Percentiles rank a stretch among this genome's conserved stretches.
phyloP scores from a whole-genome alignment of 805 yeast species.

The Cyberlindnera maclurae region DNA sequence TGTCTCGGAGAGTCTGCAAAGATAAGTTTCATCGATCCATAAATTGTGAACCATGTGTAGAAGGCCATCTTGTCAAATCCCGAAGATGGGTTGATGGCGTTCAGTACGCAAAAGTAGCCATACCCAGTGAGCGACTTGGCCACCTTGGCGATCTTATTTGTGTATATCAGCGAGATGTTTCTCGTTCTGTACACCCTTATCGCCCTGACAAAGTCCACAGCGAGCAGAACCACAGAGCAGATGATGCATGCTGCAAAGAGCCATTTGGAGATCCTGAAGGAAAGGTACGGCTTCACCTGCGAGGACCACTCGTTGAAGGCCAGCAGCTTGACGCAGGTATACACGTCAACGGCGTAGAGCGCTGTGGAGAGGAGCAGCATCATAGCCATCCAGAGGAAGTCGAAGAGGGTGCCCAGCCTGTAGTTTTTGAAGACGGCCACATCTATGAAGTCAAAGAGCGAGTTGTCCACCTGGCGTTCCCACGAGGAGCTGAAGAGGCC shows the following conservation, averaged over 20 bases:
- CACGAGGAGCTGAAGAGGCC: conserved; percentile 25
- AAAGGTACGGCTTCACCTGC: conserved; percentile 39
- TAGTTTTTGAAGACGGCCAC: conserved; percentile 40
- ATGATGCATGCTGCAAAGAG: conserved; percentile 77
- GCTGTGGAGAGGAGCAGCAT: conserved; percentile 39
- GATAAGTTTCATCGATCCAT: conserved; percentile 53
- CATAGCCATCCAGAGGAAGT: conserved; percentile 34
- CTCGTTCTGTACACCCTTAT: conserved; percentile 48
- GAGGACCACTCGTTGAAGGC: conserved; percentile 69
- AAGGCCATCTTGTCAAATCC: conserved; percentile 64
- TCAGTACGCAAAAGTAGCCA: conserved; percentile 65
- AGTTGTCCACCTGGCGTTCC: conserved; percentile 28
- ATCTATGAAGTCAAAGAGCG: conserved; percentile 43
- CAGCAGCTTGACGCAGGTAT: conserved; percentile 67
- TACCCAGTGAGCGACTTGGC: conserved; percentile 52
- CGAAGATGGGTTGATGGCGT: conserved; percentile 58
- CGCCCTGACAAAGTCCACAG: conserved; percentile 55
- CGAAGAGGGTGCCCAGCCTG: conserved; percentile 34
- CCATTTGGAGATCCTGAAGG: conserved; percentile 55
- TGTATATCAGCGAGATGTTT: conserved; percentile 63
- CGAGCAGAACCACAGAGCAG: conserved; percentile 50
- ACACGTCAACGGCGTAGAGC: conserved; percentile 62
- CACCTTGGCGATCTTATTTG: conserved; percentile 55
- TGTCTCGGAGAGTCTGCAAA: conserved; percentile 87
- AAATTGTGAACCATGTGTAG: conserved; percentile 55